Percentiles rank a stretch among this genome's conserved stretches.
Conservation (phyloP, 768 basidiomycete genomes). For the Suillus occidentalis region DNA sequence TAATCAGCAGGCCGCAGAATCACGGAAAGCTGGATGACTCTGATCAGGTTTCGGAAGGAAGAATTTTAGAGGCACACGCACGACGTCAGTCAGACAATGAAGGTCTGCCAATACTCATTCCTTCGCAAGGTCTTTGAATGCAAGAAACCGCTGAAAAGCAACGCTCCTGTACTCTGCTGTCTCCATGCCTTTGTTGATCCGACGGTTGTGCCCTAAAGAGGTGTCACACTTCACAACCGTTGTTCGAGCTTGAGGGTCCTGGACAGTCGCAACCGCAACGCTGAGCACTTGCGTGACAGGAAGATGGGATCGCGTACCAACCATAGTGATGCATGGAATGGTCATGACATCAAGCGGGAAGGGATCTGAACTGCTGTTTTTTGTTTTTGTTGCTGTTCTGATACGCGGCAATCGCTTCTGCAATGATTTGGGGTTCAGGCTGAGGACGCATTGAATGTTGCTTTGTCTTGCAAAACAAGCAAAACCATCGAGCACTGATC, state of each 20-base stretch:
- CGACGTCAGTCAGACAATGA: neutral
- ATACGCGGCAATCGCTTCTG: conserved; percentile 26
- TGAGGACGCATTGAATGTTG: too few relatives aligned
- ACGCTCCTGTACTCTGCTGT: neutral
- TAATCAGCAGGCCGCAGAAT: neutral
- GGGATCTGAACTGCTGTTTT: conserved; percentile 14
- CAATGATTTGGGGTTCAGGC: too few relatives aligned
- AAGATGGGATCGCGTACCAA: conserved; percentile 31
- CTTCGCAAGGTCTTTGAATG: neutral
- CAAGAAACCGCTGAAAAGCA: neutral
- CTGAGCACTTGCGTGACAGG: conserved; percentile 33
- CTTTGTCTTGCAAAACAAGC: too few relatives aligned
- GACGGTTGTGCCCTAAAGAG: neutral
- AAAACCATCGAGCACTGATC: too few relatives aligned
- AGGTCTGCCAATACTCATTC: neutral
- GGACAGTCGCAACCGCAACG: neutral
- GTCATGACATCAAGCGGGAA: conserved; percentile 24
- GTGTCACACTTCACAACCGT: neutral
- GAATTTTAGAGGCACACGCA: neutral
- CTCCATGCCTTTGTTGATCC: neutral
- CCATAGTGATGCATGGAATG: conserved; percentile 27
- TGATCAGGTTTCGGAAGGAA: neutral
- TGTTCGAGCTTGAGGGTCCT: neutral
- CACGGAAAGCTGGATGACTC: neutral
- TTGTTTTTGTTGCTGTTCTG: conserved; percentile 23